Evolutionary conservation across 768 basidiomycete species (phyloP), one percentile per base, ranked within the genome.

Genomic region (Collybia sp.): DNA sequence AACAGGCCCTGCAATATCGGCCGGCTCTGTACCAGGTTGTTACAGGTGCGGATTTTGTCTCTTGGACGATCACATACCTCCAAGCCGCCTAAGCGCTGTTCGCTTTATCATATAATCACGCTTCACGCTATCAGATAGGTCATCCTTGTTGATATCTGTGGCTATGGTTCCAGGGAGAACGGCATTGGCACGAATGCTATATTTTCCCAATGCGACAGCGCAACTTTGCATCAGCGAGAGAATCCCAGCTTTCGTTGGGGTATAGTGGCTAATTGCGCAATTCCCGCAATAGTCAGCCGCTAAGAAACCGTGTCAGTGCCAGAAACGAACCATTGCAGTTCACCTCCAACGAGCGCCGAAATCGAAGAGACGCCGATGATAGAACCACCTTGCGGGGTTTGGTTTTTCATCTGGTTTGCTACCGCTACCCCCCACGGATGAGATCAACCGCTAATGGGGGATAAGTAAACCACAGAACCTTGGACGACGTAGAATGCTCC

Each of bases 361-460:
- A 88, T 88, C n/a, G 82, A 85, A 10, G 85, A 84, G 19, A 88
- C 79, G 16, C 79, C 84, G 33, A 89, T 80, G 56, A 89, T 86
- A 3, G 81, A 77, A 3, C 87, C 87, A 3, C 86, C 85, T 58
- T 80, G 80, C 2, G 84, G 84, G 6, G 60, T 66, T 54, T 88
- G 87, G 12, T 53, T 64, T 50, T 79, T 78, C 87, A 89, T 89
- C 58, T 84, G 83, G 49, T 81, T 83, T 8, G 85, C 85, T 2
- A 82, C 79, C 12, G 83, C 84, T 80, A 41, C 15, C 18, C 38
- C 30, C 25, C 12, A 25, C 42, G 42, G 30, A 42, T 39, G 6
- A 32, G 19, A 12, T 18, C 38, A 5, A 18, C 5, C 30, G 34
- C 15, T 40, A 18, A n/a, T n/a, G 15, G 15, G 17, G n/a, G 5